A percentile compares a stretch with the other conserved stretches of the same genome.
These are phyloP conservation scores for Cystoderma amianthinum DNA, from an alignment of 768 basidiomycete genomes.

Conservation along the genomic window DNA sequence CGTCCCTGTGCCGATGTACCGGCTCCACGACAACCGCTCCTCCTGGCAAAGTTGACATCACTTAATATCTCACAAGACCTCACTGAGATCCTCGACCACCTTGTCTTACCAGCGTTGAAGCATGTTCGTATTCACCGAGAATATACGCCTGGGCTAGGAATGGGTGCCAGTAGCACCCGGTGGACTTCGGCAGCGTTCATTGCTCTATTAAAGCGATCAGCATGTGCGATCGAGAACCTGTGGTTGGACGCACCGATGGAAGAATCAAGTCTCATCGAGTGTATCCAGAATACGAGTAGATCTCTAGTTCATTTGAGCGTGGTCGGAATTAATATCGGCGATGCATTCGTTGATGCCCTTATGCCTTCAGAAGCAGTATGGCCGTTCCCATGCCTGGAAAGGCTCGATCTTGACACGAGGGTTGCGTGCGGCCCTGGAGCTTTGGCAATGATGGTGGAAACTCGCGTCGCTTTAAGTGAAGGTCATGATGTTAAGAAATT, in stretches of 20 bases:
- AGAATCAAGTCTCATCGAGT: conserved; percentile 17
- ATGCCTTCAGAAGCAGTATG: conserved; percentile 10
- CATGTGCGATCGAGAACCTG: conserved; percentile 19
- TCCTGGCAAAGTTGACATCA: conserved; percentile 20
- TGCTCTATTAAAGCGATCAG: conserved; percentile 20
- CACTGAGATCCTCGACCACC: conserved; percentile 19
- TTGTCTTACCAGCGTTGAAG: conserved; percentile 20
- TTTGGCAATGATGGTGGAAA: neutral
- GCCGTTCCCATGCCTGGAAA: too few species aligned
- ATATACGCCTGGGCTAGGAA: neutral
- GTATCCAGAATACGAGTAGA: conserved; percentile 13
- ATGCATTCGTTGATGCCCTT: conserved; percentile 13
- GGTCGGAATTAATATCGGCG: conserved; percentile 15
- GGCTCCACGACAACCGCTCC: conserved; percentile 14
- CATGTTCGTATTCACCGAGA: conserved; percentile 22
- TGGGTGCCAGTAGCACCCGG: conserved; percentile 4
- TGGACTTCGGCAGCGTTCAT: conserved; percentile 21
- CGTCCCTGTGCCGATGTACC: conserved; percentile 15
- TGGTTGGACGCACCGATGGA: conserved; percentile 19
- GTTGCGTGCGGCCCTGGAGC: too few species aligned
- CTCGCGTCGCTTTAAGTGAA: neutral
- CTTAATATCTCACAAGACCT: conserved; percentile 24
- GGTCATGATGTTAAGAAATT: conserved; percentile 2
- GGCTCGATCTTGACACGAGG: too few species aligned
- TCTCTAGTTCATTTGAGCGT: conserved; percentile 18